Percentiles rank a stretch among this genome's conserved stretches.
Evolutionary conservation across 257 asterid species (phyloP).

Genomic region (Nicotiana obtusifolia): DNA sequence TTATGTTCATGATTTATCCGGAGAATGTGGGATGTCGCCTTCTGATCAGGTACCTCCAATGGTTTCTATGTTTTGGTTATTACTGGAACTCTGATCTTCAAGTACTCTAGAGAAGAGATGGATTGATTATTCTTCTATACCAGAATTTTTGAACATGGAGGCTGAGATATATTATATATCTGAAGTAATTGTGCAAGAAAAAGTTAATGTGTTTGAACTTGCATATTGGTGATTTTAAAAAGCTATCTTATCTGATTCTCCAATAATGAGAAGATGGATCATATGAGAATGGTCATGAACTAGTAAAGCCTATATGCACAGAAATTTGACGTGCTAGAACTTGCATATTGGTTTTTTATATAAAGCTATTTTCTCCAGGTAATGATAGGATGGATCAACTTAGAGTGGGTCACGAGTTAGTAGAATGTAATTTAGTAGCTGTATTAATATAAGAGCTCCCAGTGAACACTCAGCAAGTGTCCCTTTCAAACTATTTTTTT

Average conservation of each 20-base stretch:
- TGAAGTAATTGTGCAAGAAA: background rate
- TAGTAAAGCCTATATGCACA: background rate
- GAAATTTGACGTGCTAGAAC: too few relatives aligned
- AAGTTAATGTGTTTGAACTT: background rate
- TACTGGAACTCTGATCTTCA: background rate
- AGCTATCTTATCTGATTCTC: background rate
- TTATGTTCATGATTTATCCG: constrained; percentile 92
- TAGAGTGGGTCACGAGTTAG: background rate
- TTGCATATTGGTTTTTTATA: too few relatives aligned
- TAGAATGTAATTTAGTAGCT: background rate
- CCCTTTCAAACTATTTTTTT: background rate
- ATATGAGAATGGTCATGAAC: background rate
- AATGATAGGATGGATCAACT: too few relatives aligned
- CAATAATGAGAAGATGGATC: background rate
- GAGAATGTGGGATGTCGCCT: constrained; percentile 92
- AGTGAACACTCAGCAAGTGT: background rate
- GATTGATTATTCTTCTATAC: background rate
- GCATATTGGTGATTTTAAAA: background rate
- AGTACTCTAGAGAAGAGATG: background rate
- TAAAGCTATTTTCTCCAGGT: too few relatives aligned
- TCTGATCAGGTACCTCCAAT: constrained; percentile 74
- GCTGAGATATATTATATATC: background rate
- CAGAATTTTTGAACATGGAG: background rate
- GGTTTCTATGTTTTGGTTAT: background rate
- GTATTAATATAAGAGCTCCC: background rate